Base-by-base conservation (phyloP, 148 eudicot species). In the Vaccinium darrowii region DNA sequence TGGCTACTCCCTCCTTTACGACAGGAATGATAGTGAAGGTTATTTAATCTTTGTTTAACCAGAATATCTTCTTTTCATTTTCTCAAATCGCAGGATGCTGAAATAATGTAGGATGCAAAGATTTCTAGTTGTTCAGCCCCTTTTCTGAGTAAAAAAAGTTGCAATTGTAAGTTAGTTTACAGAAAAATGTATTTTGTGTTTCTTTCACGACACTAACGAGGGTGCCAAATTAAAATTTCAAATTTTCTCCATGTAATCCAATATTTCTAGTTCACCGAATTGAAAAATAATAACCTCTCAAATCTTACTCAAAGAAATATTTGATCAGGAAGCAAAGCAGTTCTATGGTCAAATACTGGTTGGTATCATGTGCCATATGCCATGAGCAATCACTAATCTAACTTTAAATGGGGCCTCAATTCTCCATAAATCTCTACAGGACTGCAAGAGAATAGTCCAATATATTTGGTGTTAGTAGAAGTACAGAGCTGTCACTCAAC, bases 401-500 rank as follows among this genome's bases (percentile, higher is more conserved):
- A 47, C 36, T 21, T 79, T 69, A 74, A 57, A 16, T 43, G 13
- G 76, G 65, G 80, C 23, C 39, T 19, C 47, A 53, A n/a, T 23
- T 27, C 11, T 74, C 84, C 27, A 47, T 12, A 62, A 19, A 75
- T 81, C 74, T 5, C 72, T 30, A 60, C 13, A 53, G 15, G n/a
- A 33, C 4, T 33, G 39, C 51, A 76, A 36, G 58, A 77, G 50
- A 86, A 11, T 39, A 0, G 47, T 18, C 67, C 2, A 50, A 72
- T 51, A 53, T 53, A 16, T 72, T 21, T 14, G 3, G 27, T 47
- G 36, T 69, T 4, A 5, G 60, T 71, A n/a, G 50, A 65, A 51
- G 51, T 73, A 49, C 8, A 19, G 75, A 86, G 63, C 69, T 73
- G 81, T 79, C 65, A 90, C 93, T 87, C 90, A 79, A 95, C 99